phyloP scores from a whole-genome alignment of 495 filamentous ascomycete genomes.

The Amorphotheca resinae region DNA sequence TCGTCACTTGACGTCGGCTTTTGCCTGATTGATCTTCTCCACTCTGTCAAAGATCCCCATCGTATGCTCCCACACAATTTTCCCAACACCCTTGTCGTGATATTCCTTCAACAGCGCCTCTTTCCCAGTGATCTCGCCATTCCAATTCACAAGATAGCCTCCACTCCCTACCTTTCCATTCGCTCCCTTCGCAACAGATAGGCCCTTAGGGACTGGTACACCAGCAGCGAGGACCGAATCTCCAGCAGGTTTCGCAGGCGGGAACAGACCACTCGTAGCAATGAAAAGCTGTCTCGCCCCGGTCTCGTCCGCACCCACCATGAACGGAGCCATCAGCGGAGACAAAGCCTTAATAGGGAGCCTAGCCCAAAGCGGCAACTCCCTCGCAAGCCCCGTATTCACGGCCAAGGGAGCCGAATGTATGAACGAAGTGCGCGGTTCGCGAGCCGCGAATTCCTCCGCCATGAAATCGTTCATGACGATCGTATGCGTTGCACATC shows the following conservation, averaged over 20 bases:
- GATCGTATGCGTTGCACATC: slow-evolving; percentile 13
- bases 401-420: slow-evolving; percentile 46
- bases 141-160: slow-evolving; percentile 27
- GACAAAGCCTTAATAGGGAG: slow-evolving; percentile 3
- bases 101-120: slow-evolving; percentile 21
- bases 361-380: slow-evolving; percentile 14
- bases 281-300: slow-evolving; percentile 33
- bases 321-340: slow-evolving; percentile 18
- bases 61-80: slow-evolving; percentile 29
- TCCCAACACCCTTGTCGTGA: slow-evolving; percentile 19
- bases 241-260: slow-evolving; percentile 15
- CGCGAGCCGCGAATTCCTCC: slow-evolving; percentile 32
- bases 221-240: slow-evolving; percentile 4
- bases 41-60: slow-evolving; percentile 23
- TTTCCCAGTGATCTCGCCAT: slow-evolving; percentile 23
- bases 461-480: slow-evolving; percentile 20
- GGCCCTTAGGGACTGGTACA: slow-evolving; percentile 1
- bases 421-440: slow-evolving; percentile 43
- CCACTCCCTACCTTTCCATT: slow-evolving; percentile 26
- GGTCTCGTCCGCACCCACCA: slow-evolving; percentile 28
- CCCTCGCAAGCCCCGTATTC: slow-evolving; percentile 26
- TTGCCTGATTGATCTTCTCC: slow-evolving; percentile 10
- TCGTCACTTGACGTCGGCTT: not conserved
- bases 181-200: slow-evolving; percentile 18
- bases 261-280: slow-evolving; percentile 29